Conservation (phyloP, 2,329 filamentous ascomycete genomes). For the Phoma sp. region DNA sequence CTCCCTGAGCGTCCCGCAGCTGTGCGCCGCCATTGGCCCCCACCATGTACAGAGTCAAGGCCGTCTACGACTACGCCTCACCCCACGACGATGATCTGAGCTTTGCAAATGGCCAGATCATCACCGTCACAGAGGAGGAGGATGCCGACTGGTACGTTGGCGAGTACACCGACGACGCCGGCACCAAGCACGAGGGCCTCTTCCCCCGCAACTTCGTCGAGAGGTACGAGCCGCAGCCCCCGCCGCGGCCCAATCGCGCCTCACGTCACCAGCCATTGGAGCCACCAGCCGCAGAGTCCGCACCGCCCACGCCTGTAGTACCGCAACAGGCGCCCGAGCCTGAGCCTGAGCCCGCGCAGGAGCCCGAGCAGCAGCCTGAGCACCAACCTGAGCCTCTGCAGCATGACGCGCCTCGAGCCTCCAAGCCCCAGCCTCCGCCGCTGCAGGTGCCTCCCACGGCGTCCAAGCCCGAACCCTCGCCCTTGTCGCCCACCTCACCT, state of each 20-base stretch:
- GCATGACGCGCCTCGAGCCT: constrained; percentile 38
- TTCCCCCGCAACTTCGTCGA: constrained; percentile 98
- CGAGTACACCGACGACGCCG: constrained; percentile 79
- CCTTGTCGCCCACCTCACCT: constrained; percentile 39
- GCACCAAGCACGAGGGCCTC: constrained; percentile 79
- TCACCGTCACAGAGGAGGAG: constrained; percentile 91
- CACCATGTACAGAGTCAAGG: constrained; percentile 84
- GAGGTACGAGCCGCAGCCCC: constrained; percentile 88
- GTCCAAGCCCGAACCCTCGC: constrained; percentile 29
- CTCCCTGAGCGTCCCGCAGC: constrained; percentile 5
- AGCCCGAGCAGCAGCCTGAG: constrained; percentile 25
- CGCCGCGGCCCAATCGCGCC: constrained; percentile 79
- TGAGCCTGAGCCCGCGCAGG: constrained; percentile 20
- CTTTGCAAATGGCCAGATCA: constrained; percentile 84
- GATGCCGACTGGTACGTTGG: constrained; percentile 94
- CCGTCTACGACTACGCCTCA: constrained; percentile 92
- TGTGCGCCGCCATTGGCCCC: constrained; percentile 5
- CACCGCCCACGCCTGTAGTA: constrained; percentile 36
- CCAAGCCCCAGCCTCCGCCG: constrained; percentile 48
- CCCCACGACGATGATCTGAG: constrained; percentile 93
- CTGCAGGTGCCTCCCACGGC: constrained; percentile 37
- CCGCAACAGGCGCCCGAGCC: constrained; percentile 37
- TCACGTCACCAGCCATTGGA: constrained; percentile 56
- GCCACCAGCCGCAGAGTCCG: constrained; percentile 35
- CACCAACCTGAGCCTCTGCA: constrained; percentile 20